Evolutionary conservation across 345 rosid species (phyloP), one percentile per base, ranked within the genome.

Genomic region (Noccaea caerulescens): DNA sequence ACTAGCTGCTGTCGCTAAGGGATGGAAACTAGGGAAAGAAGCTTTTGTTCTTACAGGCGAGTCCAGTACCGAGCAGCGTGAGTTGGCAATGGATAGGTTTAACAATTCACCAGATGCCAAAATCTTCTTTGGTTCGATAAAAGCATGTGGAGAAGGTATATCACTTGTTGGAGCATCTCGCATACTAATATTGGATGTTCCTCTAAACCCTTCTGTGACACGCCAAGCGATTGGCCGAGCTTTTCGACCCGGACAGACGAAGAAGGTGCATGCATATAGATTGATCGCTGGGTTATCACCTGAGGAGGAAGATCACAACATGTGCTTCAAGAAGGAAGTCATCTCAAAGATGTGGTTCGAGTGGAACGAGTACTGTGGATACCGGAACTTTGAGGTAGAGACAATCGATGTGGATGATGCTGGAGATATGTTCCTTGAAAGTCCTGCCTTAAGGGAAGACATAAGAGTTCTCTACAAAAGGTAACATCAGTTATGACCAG

Each of bases 291-390:
- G 87, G 1, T 87, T 83, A 64, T 87, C 97, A 9, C 97, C 92
- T 6, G 98, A 92, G 68, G 93, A 89, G 61, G 95, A 85, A 53
- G 96, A 91, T 72, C 93, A 92, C 55, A 37, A 3, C 23, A 82
- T 90, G 37, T 91, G 97, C 82, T 91, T 87, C 76, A 84, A 86
- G 67, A 94, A 94, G 77, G 99, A 91, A 78, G 77, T 80, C 33
- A 89, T 94, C 72, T 80, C 99, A 9, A 89, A 90, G 77, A 83
- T 88, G 93, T 94, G 97, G 98, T 94, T 94, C 1, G 99, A 94
- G 47, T 94, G 99, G 99, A 88, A 88, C 10, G 88, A 92, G 76
- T 83, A 75, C 51, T 82, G 87, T n/a, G 97, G 96, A 18, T 74
- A 83, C 77, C 72, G 70, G 4, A 77, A 82, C 44, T 94, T 94